A percentile compares a stretch with the other conserved stretches of the same genome.
These are phyloP conservation scores for Trametes cubensis DNA, from an alignment of 768 basidiomycete species.

Conservation along the genomic window DNA sequence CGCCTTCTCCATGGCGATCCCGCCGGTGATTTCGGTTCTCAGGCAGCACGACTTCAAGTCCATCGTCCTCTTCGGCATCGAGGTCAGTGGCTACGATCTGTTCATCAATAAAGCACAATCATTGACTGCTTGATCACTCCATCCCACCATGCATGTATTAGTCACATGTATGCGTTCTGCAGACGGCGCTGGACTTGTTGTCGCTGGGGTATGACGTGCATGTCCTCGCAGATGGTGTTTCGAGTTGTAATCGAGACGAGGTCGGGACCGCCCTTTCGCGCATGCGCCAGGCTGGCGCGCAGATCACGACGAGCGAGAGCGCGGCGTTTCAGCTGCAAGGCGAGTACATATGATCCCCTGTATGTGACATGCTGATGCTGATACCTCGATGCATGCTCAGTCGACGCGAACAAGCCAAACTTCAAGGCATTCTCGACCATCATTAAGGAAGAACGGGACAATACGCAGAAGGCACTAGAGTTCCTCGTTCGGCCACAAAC, in stretches of 20 bases:
- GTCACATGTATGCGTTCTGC: conserved; percentile 90
- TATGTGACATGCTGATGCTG: too few relatives aligned
- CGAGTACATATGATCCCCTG: conserved; percentile 36
- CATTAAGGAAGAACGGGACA: conserved; percentile 78
- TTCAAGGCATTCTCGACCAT: conserved; percentile 76
- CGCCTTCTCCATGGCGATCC: conserved; percentile 83
- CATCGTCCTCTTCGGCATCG: conserved; percentile 84
- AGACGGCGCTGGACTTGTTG: conserved; percentile 75
- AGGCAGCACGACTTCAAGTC: conserved; percentile 50
- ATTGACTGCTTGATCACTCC: not conserved
- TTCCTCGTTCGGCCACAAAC: conserved; percentile 32
- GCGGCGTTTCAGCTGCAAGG: conserved; percentile 74
- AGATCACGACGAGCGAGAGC: conserved; percentile 82
- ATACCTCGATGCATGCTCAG: conserved; percentile 32
- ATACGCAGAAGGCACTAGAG: conserved; percentile 47
- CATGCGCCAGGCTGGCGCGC: conserved; percentile 73
- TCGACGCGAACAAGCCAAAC: conserved; percentile 58
- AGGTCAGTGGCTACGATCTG: conserved; percentile 51
- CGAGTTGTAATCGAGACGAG: conserved; percentile 80
- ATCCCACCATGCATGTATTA: conserved; percentile 32
- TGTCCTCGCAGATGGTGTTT: conserved; percentile 83
- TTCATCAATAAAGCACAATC: not conserved
- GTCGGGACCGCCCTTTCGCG: conserved; percentile 72
- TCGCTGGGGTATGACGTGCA: conserved; percentile 54
- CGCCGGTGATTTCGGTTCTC: conserved; percentile 61